Base-by-base conservation (phyloP, 768 basidiomycete genomes). In the Pulveroboletus ravenelii region DNA sequence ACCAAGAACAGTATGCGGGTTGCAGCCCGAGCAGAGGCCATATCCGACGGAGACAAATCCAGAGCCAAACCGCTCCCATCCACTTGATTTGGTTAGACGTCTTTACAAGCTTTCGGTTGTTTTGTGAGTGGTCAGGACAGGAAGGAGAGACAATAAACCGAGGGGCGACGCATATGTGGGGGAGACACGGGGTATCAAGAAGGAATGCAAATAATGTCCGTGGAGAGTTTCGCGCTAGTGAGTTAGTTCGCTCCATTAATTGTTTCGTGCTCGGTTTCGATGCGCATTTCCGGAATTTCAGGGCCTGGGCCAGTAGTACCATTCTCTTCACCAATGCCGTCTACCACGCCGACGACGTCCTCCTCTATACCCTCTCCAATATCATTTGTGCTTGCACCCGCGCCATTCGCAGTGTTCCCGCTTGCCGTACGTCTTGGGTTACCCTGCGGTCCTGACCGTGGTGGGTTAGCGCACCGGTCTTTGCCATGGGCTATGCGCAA, bases 401-500 rank as follows among this genome's bases (percentile, higher is more conserved):
- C 55, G 13, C 56, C 58, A 30, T 45, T 48, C 9, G 42, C 55
- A 12, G 69, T 67, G 39, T 75, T 73, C 10, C 74, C 73, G 34
- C 75, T 74, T 14, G 72, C 72, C 18, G 83, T 74, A 44, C 70
- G 68, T 53, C 80, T 75, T 8, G 73, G 71, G 2, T 76, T 82
- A 48, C 87, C 87, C 63, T 88, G 87, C 14, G 86, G 85, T 30
- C 87, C 88, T 5, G 87, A 85, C 44, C 90, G 80, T 10, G 91
- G 93, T 31, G 91, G 85, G 69, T 94, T 94, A 29, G 93, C 94
- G 68, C 93, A 97, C 32, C 93, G 81, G 63, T 96, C 93, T 67
- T 96, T 97, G 52, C 94, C 93, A 69, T 94, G 93, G 14, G 93
- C 87, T 51, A 99, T 89, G 36, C 92, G 86, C 57, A 97, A 72